Conservation (phyloP, 371 early-diverging fungal genomes). For the Nematocida sp. region DNA sequence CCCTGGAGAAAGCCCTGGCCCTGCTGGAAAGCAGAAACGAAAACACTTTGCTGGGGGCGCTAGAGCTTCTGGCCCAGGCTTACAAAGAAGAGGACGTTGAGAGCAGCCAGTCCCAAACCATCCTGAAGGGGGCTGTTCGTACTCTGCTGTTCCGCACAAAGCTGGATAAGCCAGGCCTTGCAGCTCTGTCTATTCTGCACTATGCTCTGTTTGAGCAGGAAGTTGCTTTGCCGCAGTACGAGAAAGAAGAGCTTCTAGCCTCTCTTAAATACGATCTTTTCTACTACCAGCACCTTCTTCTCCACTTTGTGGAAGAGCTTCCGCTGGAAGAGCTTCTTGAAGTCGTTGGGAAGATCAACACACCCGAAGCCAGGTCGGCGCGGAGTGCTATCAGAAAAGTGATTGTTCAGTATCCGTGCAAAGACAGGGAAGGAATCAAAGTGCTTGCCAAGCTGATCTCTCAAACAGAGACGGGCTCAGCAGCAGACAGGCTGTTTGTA, state of each 20-base stretch:
- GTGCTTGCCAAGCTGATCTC: neutral
- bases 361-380: slow-evolving; percentile 10
- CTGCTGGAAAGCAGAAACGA: slow-evolving; percentile 1
- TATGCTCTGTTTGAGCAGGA: slow-evolving; percentile 2
- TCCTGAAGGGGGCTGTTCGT: neutral
- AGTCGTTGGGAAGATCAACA: slow-evolving; percentile 26
- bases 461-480: slow-evolving; percentile 9
- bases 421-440: neutral
- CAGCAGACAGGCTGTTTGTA: slow-evolving; percentile 23
- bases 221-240: neutral
- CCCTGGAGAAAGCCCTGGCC: neutral
- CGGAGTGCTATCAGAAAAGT: neutral
- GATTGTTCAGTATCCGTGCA: neutral
- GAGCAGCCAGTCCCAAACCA: neutral
- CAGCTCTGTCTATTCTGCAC: slow-evolving; percentile 26
- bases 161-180: slow-evolving; percentile 3
- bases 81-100: neutral
- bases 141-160: slow-evolving; percentile 12
- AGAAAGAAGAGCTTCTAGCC: slow-evolving; percentile 14
- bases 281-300: slow-evolving; percentile 42
- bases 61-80: neutral
- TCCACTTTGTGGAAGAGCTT: slow-evolving; percentile 1
- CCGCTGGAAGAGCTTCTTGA: slow-evolving; percentile 35
- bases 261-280: slow-evolving; percentile 40
- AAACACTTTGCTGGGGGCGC: neutral